Percentiles rank a stretch among this genome's conserved stretches.
phyloP scores from a whole-genome alignment of 2,329 filamentous ascomycete genomes.

The Hawksworthiomyces lignivorus region DNA sequence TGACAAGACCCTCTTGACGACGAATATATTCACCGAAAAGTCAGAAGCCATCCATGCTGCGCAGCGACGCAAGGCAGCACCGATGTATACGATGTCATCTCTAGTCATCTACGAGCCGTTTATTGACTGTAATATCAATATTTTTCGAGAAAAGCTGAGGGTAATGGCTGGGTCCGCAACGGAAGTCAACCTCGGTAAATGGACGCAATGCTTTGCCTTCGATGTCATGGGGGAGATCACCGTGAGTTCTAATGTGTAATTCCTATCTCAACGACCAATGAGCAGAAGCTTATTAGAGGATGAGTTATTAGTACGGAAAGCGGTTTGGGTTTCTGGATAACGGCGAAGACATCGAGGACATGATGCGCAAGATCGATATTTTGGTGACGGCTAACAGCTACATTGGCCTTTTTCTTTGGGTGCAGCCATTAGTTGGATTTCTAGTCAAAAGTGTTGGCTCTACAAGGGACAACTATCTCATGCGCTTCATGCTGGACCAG shows the following conservation, averaged over 20 bases:
- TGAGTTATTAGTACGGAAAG: too few relatives aligned
- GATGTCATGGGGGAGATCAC: conserved; percentile 4
- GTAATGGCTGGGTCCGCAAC: too few relatives aligned
- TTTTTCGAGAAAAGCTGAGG: background rate
- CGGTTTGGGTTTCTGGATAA: background rate
- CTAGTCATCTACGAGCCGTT: background rate
- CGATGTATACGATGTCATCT: background rate
- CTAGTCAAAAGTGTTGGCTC: too few relatives aligned
- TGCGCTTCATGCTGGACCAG: background rate
- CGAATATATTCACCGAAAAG: background rate
- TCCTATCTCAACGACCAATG: too few relatives aligned
- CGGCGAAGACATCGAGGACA: background rate
- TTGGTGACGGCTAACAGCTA: background rate
- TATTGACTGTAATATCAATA: background rate
- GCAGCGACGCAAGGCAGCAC: background rate
- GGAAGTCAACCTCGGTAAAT: too few relatives aligned
- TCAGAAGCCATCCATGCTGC: background rate
- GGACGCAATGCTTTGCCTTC: conserved; percentile 1
- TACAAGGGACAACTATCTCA: too few relatives aligned
- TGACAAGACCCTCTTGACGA: background rate
- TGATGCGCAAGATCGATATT: background rate
- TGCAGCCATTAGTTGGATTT: background rate
- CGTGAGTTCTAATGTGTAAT: background rate
- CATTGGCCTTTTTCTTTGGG: background rate
- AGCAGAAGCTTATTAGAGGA: too few relatives aligned